A percentile compares a stretch with the other conserved stretches of the same genome.
phyloP scores from a whole-genome alignment of 2,329 filamentous ascomycete species.

The Atkinsonella texensis region DNA sequence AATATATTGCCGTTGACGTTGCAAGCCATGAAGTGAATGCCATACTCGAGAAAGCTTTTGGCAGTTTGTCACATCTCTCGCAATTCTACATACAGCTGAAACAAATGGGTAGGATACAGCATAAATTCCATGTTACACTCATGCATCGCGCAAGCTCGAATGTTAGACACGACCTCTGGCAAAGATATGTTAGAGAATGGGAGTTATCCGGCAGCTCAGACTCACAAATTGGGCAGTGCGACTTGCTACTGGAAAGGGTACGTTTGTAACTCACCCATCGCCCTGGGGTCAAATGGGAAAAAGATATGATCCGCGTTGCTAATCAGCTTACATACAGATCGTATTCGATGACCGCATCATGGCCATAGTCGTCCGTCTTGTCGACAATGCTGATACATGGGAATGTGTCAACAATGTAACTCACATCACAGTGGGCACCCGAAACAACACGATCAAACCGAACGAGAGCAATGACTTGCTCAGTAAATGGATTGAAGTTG shows the following conservation, averaged over 20 bases:
- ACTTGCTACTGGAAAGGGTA: slow-evolving; percentile 50
- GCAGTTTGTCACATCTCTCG: slow-evolving; percentile 30
- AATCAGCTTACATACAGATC: slow-evolving; percentile 29
- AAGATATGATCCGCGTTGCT: not conserved
- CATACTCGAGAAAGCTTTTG: slow-evolving; percentile 61
- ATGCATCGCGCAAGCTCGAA: slow-evolving; percentile 62
- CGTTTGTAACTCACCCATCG: slow-evolving; percentile 10
- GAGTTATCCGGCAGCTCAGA: slow-evolving; percentile 20
- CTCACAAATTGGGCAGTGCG: slow-evolving; percentile 45
- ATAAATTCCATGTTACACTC: slow-evolving; percentile 86
- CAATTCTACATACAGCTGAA: slow-evolving; percentile 65
- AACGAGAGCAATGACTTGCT: slow-evolving; percentile 88
- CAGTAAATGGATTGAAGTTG: slow-evolving; percentile 55
- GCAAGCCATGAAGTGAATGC: slow-evolving; percentile 29
- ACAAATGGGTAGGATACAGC: slow-evolving; percentile 62
- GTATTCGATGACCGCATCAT: slow-evolving; percentile 83
- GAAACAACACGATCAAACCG: slow-evolving; percentile 63
- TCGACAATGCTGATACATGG: slow-evolving; percentile 45
- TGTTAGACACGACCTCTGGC: slow-evolving; percentile 60
- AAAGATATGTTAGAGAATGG: slow-evolving; percentile 54
- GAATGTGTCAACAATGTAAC: slow-evolving; percentile 65
- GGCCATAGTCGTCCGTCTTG: slow-evolving; percentile 74
- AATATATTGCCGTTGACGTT: slow-evolving; percentile 45
- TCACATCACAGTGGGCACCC: slow-evolving; percentile 85
- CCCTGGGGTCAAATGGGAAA: not conserved